Evolutionary conservation across 2,329 filamentous ascomycete genomes (phyloP), one percentile per base, ranked within the genome.

Genomic region (Coniella lustricola): DNA sequence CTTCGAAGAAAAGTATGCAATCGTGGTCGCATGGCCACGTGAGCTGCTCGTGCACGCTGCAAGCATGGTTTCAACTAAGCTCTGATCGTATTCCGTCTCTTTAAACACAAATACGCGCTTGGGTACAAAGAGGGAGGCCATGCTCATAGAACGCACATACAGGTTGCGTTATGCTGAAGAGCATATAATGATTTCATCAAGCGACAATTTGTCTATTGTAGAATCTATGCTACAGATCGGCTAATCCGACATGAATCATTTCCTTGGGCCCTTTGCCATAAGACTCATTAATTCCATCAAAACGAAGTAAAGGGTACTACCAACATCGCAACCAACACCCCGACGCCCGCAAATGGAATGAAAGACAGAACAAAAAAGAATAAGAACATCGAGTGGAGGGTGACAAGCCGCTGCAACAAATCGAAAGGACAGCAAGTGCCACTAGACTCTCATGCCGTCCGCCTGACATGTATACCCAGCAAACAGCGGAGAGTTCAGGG

Each of bases 261-360:
- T 37, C 31, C 35, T 29, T 34, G 44, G 38, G 48, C 35, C 44
- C 35, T 31, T 43, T 47, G 44, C 44, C 50, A 33, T 50, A 36
- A 29, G 33, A 38, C 31, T 52, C 47, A 52, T 52, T 44, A 50
- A 47, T 46, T n/a, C 50, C 50, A 45, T 52, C 48, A 46, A 45
- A 29, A 29, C 5, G 12, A 50, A 50, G 41, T 41, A 50, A 44
- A 50, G 47, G 47, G 46, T 50, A 52, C 47, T 52, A 46, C 35
- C 47, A 21, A 40, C 25, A 31, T 36, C 42, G 17, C 29, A 33
- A 35, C 44, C 44, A 47, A 47, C 39, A 22, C 47, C 47, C 40
- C 21, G 50, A 52, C 50, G 43, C 50, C 50, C 20, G 50, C 40
- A 50, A 37, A 52, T 52, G 44, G 47, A 16, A 46, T 46, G 25